phyloP scores from a whole-genome alignment of 73 alveolate species.

The Paramecium biaurelia region DNA sequence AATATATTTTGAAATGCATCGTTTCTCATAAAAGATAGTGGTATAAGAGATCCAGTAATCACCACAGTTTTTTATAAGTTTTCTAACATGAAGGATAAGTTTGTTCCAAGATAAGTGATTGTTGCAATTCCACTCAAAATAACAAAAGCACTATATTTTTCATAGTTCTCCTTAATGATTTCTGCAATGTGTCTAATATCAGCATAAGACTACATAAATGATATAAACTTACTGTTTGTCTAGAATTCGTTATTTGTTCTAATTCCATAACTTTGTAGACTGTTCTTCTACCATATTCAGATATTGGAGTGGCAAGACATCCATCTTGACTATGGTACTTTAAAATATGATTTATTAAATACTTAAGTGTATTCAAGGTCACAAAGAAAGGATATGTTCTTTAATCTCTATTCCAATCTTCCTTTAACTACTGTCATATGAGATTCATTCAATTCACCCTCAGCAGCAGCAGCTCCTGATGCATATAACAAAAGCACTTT shows the following conservation, averaged over 20 bases:
- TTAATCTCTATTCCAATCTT: not conserved
- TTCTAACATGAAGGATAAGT: conserved; percentile 63
- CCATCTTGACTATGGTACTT: conserved; percentile 52
- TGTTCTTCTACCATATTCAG: conserved; percentile 46
- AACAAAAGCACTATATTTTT: conserved; percentile 64
- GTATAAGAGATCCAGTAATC: conserved; percentile 67
- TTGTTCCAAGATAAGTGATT: conserved; percentile 65
- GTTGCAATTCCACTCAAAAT: conserved; percentile 70
- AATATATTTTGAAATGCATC: conserved; percentile 61
- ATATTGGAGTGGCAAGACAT: conserved; percentile 50
- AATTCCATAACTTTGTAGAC: conserved; percentile 52
- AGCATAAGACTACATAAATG: not conserved
- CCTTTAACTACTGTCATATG: conserved; percentile 39
- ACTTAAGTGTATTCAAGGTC: conserved; percentile 55
- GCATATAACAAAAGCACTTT: conserved; percentile 61
- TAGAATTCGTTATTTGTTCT: not conserved
- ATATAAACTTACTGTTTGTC: conserved; percentile 19
- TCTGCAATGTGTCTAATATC: conserved; percentile 47
- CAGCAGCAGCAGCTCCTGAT: conserved; percentile 60
- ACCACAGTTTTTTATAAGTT: conserved; percentile 64
- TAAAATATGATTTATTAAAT: not conserved
- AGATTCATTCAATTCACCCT: not conserved
- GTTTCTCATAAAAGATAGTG: conserved; percentile 68
- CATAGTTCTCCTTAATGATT: conserved; percentile 58
- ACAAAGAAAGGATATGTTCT: conserved; percentile 47